A percentile compares a stretch with the other conserved stretches of the same genome.
Conservation (phyloP, 129 eudicot species). For the Pseudognaphalium luteoalbum region DNA sequence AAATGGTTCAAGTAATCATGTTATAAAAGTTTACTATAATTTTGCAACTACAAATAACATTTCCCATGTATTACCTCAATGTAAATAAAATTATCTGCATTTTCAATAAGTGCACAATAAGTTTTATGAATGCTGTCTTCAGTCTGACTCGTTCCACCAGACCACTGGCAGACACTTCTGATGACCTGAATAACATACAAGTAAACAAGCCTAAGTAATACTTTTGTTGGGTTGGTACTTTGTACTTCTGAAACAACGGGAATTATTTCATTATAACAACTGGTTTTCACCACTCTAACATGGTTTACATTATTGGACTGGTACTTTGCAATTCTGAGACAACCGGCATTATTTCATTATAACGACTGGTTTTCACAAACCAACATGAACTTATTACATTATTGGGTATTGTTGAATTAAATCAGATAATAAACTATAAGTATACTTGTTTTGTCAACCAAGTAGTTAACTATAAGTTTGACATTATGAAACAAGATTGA, state of each 20-base stretch:
- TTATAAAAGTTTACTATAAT: not conserved
- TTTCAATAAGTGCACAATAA: slow-evolving; percentile 83
- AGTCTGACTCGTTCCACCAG: slow-evolving; percentile 93
- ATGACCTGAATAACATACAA: slow-evolving; percentile 54
- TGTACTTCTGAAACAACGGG: not conserved
- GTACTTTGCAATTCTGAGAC: slow-evolving; percentile 1
- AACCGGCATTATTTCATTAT: too few relatives aligned
- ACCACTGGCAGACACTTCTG: slow-evolving; percentile 97
- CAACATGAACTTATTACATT: not conserved
- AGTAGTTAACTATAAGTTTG: not conserved
- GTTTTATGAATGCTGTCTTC: slow-evolving; percentile 99
- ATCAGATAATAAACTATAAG: not conserved
- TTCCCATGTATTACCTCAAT: slow-evolving; percentile 65
- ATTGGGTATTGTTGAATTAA: not conserved
- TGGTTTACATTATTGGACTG: not conserved
- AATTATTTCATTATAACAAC: too few relatives aligned
- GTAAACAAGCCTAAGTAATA: not conserved
- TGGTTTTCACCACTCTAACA: not conserved
- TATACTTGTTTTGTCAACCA: not conserved
- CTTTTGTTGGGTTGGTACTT: not conserved
- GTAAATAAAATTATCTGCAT: slow-evolving; percentile 84
- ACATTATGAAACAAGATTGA: not conserved
- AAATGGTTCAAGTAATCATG: not conserved
- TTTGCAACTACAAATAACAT: not conserved
- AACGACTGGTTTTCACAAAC: not conserved